Conservation (phyloP, 352 stramenopile genomes). For the Phytophthora crassamura region DNA sequence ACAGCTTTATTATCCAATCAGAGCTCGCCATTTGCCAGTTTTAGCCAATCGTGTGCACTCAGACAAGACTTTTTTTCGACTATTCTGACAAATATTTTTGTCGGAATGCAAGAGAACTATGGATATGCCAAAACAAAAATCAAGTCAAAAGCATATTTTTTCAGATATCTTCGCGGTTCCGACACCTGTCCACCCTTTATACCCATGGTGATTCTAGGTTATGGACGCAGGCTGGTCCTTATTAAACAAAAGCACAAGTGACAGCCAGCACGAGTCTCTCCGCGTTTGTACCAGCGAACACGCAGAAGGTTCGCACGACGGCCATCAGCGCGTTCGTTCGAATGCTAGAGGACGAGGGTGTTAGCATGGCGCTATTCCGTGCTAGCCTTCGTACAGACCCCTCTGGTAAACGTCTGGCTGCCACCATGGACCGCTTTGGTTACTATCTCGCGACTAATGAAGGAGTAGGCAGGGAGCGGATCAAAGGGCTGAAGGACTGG, state of each 20-base stretch:
- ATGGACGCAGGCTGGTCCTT: neutral
- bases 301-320: conserved; percentile 15
- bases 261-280: conserved; percentile 7
- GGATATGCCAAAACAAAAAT: conserved; percentile 8
- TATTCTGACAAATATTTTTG: too few species aligned
- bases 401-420: too few species aligned
- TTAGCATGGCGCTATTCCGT: conserved; percentile 4
- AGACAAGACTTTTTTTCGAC: too few species aligned
- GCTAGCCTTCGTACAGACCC: too few species aligned
- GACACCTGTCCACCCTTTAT: neutral
- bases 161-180: conserved; percentile 1
- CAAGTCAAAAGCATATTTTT: conserved; percentile 18
- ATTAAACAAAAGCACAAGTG: conserved; percentile 12
- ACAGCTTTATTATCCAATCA: too few species aligned
- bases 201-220: conserved; percentile 5
- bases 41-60: too few species aligned
- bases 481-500: too few species aligned
- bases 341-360: conserved; percentile 5
- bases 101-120: conserved; percentile 20
- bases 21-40: too few species aligned
- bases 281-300: conserved; percentile 17
- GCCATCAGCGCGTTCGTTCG: conserved; percentile 4
- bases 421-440: too few species aligned
- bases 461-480: too few species aligned
- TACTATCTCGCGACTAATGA: too few species aligned